phyloP scores from a whole-genome alignment of 805 yeast species.

The Kodamaea fukazawae region DNA sequence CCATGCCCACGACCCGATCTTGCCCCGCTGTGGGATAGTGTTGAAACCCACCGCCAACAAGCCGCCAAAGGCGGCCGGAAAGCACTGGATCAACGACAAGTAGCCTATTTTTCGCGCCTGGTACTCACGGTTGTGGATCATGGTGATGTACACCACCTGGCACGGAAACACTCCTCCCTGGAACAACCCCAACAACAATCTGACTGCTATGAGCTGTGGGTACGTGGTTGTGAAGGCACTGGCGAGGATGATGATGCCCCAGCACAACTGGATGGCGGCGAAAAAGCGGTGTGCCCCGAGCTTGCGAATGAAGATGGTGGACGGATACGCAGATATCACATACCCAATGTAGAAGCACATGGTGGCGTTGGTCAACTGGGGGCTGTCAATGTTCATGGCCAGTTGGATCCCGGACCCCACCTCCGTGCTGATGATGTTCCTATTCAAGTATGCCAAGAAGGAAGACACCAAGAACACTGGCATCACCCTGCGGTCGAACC shows the following conservation, averaged over 20 bases:
- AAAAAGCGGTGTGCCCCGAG: slow-evolving; percentile 4
- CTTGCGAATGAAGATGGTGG: slow-evolving; percentile 2
- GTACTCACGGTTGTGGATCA: slow-evolving; percentile 7
- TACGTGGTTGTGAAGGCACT: slow-evolving; percentile 1
- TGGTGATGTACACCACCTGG: slow-evolving; percentile 6
- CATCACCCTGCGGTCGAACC: slow-evolving; percentile 2
- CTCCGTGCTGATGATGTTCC: slow-evolving; percentile 4
- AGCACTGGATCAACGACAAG: slow-evolving; percentile 4
- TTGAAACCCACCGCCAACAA: slow-evolving; percentile 2
- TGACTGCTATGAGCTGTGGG: slow-evolving; percentile 7
- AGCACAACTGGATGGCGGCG: slow-evolving; percentile 1
- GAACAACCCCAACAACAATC: slow-evolving; percentile 9
- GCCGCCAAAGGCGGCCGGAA: slow-evolving; percentile 5
- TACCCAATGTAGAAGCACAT: slow-evolving; percentile 5
- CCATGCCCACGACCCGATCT: slow-evolving; percentile 3
- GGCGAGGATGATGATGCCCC: slow-evolving; percentile 3
- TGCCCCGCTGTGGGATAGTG: not conserved
- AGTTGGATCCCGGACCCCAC: not conserved
- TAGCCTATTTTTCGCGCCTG: slow-evolving; percentile 5
- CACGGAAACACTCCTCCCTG: slow-evolving; percentile 13
- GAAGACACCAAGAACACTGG: slow-evolving; percentile 5
- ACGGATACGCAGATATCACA: slow-evolving; percentile 4
- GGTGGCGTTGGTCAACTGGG: slow-evolving; percentile 3
- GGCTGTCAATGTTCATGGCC: not conserved
- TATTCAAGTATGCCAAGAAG: slow-evolving; percentile 5